Conservation (phyloP, 352 stramenopile genomes). For the Elongisporangium senticosum region DNA sequence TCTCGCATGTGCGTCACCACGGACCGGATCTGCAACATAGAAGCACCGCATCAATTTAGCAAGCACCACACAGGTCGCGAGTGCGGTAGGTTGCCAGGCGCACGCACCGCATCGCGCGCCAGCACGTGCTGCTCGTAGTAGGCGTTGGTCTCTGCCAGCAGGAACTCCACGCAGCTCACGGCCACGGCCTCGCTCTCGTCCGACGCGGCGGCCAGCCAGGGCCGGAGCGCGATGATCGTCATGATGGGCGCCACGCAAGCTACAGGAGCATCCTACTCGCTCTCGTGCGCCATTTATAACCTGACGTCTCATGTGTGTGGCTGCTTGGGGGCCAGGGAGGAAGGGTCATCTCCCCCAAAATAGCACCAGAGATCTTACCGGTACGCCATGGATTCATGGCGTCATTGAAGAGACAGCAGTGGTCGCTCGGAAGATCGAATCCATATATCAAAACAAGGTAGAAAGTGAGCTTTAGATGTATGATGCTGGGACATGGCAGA, state of each 20-base stretch:
- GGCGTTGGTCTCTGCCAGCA: slow-evolving; percentile 55
- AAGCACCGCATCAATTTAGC: neutral
- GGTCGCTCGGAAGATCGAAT: neutral
- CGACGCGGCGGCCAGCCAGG: slow-evolving; percentile 18
- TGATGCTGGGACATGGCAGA: no score
- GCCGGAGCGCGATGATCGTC: slow-evolving; percentile 36
- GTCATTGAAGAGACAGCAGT: neutral
- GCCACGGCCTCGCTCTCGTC: slow-evolving; percentile 54
- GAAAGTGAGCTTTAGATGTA: no score
- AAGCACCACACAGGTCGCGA: neutral
- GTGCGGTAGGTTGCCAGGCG: neutral
- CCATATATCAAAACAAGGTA: neutral
- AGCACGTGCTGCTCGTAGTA: slow-evolving; percentile 37
- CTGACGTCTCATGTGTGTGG: neutral
- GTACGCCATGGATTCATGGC: neutral
- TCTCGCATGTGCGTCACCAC: slow-evolving; percentile 20
- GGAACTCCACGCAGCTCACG: slow-evolving; percentile 35
- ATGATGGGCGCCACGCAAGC: slow-evolving; percentile 4
- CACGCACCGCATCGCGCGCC: slow-evolving; percentile 14
- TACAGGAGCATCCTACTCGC: neutral
- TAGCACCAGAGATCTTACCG: neutral
- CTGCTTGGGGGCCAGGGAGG: neutral
- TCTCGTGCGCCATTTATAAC: neutral
- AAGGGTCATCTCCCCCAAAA: neutral
- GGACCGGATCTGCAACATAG: slow-evolving; percentile 5